Evolutionary conservation across 495 filamentous ascomycete genomes (phyloP), one percentile per base, ranked within the genome.

Genomic region (Cercophora scortea): DNA sequence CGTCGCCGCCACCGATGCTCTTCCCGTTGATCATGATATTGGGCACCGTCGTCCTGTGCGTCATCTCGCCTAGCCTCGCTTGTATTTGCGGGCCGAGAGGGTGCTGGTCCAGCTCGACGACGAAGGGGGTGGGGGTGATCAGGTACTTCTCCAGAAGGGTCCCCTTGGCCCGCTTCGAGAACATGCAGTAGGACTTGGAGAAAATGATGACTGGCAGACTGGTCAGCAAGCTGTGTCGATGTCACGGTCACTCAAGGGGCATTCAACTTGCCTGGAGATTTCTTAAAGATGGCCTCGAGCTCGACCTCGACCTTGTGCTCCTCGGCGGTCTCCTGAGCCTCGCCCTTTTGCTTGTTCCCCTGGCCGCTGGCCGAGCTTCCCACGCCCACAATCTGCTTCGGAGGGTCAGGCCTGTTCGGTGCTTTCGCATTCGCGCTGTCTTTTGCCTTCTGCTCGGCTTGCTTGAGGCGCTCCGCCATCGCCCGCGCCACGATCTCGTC

Each of bases 1-100:
- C 89, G 61, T 96, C 92, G 42, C 89, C 83, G 32, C 93, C 93
- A 25, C 93, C 93, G 56, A 97, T 90, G 61, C 87, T 93, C 65
- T 84, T 82, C 5, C 88, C 93, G 60, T 85, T 87, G 43, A 98
- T 79, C 50, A 98, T 72, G 32, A 98, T 76, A 61, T 98, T 98
- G 3, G 93, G 93, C 2, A 98, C 93, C 1, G 93, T 98, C 46
- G 72, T 73, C 18, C 93, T 75, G 19, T 88, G 87, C 3, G 93
- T 98, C 58, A 72, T 84, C 53, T 83, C 78, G 9, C 58, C 78
- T 16, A 98, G 68, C 12, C 77, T 73, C 2, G 64, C 75, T 64
- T 98, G 93, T 25, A 98, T 66, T 33, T 79, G 65, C 4, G 63
- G 54, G 11, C 93, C 93, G 12, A 93, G 72, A 5, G 79, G 79